These are phyloP conservation scores for Euphorbia lathyris DNA, from an alignment of 345 rosid genomes.

Conservation along the genomic window DNA sequence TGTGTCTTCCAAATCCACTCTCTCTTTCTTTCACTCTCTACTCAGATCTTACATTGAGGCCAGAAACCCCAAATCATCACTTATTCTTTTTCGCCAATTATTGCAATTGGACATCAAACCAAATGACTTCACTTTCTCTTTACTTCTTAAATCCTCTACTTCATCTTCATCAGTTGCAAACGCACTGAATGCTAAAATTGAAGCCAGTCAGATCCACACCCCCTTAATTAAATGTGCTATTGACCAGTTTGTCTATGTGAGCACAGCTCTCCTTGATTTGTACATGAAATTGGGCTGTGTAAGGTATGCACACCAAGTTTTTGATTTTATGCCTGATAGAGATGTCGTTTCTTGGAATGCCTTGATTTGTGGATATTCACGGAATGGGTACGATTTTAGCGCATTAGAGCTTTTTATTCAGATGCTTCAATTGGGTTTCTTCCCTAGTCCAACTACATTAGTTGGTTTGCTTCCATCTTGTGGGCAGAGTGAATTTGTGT, in stretches of 20 bases:
- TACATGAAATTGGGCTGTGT: slow-evolving; percentile 44
- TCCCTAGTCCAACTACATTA: slow-evolving; percentile 47
- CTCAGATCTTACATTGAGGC: slow-evolving; percentile 40
- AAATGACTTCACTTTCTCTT: slow-evolving; percentile 52
- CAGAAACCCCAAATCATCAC: slow-evolving; percentile 34
- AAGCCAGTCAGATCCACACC: slow-evolving; percentile 46
- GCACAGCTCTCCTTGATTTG: slow-evolving; percentile 50
- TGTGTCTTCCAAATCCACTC: slow-evolving; percentile 21
- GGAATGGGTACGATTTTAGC: slow-evolving; percentile 44
- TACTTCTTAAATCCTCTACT: slow-evolving; percentile 43
- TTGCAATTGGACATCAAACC: slow-evolving; percentile 46
- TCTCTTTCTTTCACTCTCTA: slow-evolving; percentile 46
- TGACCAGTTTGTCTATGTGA: slow-evolving; percentile 48
- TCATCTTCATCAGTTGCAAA: slow-evolving; percentile 15
- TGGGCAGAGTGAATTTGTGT: slow-evolving; percentile 43
- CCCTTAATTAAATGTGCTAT: slow-evolving; percentile 52
- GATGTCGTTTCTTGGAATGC: slow-evolving; percentile 81
- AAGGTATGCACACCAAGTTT: slow-evolving; percentile 38
- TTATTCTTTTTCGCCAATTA: slow-evolving; percentile 48
- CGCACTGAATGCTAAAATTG: slow-evolving; percentile 18
- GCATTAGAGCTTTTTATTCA: slow-evolving; percentile 46
- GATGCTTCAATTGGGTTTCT: slow-evolving; percentile 57
- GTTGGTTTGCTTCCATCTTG: slow-evolving; percentile 63
- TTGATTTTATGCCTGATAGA: slow-evolving; percentile 64
- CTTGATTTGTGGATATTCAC: slow-evolving; percentile 66